Conservation (phyloP, 169 alveolate species). For the Cyclospora cayetanensis region DNA sequence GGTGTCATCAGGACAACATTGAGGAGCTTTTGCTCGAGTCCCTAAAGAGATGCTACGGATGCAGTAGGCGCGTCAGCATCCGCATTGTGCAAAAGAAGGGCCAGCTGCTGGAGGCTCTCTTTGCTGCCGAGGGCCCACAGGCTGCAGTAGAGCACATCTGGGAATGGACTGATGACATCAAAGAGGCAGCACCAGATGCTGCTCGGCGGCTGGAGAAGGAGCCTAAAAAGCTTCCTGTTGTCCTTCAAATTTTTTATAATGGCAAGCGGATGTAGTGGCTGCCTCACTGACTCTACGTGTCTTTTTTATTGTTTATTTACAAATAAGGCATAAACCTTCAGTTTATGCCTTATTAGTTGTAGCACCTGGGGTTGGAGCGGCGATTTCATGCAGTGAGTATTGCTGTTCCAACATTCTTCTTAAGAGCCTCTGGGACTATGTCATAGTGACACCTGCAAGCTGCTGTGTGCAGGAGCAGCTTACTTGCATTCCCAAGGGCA, state of each 20-base stretch:
- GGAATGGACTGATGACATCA: neutral
- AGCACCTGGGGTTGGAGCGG: too few species aligned
- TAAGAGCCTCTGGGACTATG: too few species aligned
- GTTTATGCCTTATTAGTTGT: too few species aligned
- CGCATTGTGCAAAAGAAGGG: neutral
- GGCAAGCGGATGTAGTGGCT: too few species aligned
- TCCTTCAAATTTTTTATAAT: neutral
- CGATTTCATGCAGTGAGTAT: too few species aligned
- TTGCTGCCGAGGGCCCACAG: neutral
- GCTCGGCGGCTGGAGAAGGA: neutral
- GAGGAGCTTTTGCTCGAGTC: slow-evolving; percentile 54
- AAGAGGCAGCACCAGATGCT: neutral
- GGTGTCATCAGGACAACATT: neutral
- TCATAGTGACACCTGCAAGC: too few species aligned
- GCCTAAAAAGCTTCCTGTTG: slow-evolving; percentile 3
- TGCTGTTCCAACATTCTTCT: too few species aligned
- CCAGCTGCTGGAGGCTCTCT: neutral
- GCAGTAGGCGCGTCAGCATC: slow-evolving; percentile 53
- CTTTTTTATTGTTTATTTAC: too few species aligned
- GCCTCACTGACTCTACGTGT: too few species aligned
- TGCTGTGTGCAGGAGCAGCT: slow-evolving; percentile 33
- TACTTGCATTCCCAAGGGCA: neutral
- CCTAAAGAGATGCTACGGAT: neutral
- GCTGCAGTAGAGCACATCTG: neutral
- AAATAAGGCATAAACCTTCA: too few species aligned